A percentile compares a stretch with the other conserved stretches of the same genome.
Conservation (phyloP, 1,284 basidiomycete species). For the Kwoniella shivajii region DNA sequence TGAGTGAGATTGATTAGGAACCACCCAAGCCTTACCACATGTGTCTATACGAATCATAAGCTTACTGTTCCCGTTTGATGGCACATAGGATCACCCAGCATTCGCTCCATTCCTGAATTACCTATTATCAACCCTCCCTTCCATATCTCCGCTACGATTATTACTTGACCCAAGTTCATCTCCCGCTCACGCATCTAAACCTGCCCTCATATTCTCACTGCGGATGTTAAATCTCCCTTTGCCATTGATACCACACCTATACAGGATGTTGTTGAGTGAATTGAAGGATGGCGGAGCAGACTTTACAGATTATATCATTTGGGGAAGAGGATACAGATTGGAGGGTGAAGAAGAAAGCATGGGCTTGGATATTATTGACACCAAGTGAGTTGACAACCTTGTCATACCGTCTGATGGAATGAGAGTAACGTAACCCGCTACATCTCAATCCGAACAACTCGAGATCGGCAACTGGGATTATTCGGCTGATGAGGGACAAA, state of each 20-base stretch:
- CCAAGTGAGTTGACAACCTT: slow-evolving; percentile 16
- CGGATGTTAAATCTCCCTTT: slow-evolving; percentile 90
- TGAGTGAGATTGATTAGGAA: slow-evolving; percentile 54
- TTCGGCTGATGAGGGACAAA: background rate
- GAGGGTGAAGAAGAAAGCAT: slow-evolving; percentile 47
- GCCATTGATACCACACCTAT: slow-evolving; percentile 85
- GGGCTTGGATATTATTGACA: slow-evolving; percentile 45
- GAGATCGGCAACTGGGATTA: too few species aligned
- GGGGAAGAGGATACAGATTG: slow-evolving; percentile 52
- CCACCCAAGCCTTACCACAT: too few species aligned
- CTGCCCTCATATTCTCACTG: slow-evolving; percentile 81
- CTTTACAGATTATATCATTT: slow-evolving; percentile 50
- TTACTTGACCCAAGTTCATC: slow-evolving; percentile 28
- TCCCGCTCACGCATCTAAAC: slow-evolving; percentile 56
- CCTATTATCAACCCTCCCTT: slow-evolving; percentile 56
- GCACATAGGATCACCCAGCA: slow-evolving; percentile 60
- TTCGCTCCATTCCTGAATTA: slow-evolving; percentile 74
- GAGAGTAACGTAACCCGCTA: too few species aligned
- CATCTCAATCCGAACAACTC: too few species aligned
- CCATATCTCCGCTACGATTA: slow-evolving; percentile 54
- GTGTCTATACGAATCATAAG: background rate
- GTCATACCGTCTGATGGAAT: background rate
- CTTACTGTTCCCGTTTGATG: background rate
- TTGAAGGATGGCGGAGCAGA: slow-evolving; percentile 60
- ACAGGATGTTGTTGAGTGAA: slow-evolving; percentile 79